phyloP scores from a whole-genome alignment of 2,329 filamentous ascomycete genomes.

The Claviceps sp. region DNA sequence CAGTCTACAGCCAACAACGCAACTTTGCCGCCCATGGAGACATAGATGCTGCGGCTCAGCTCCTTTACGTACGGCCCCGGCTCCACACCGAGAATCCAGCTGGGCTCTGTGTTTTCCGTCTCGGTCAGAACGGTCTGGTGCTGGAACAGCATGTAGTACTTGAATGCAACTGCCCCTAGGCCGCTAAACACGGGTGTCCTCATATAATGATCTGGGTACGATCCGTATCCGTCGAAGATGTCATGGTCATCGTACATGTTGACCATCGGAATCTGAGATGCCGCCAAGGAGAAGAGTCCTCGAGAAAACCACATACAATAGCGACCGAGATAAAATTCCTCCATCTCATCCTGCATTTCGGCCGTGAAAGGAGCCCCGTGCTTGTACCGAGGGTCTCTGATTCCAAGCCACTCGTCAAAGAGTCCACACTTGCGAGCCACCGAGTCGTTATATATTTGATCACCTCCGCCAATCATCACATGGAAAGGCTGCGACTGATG shows the following conservation, averaged over 20 bases:
- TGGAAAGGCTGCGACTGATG: slow-evolving; percentile 91
- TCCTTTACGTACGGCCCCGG: slow-evolving; percentile 88
- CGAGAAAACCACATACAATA: slow-evolving; percentile 96
- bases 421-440: slow-evolving; percentile 60
- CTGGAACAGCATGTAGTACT: slow-evolving; percentile 98
- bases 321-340: slow-evolving; percentile 73
- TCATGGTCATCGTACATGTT: slow-evolving; percentile 98
- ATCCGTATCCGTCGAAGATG: slow-evolving; percentile 83
- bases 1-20: slow-evolving; percentile 81
- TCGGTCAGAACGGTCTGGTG: slow-evolving; percentile 80
- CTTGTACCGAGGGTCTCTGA: slow-evolving; percentile 69
- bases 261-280: slow-evolving; percentile 91
- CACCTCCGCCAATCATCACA: slow-evolving; percentile 93
- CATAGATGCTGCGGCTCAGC: slow-evolving; percentile 70
- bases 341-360: slow-evolving; percentile 79
- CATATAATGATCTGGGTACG: slow-evolving; percentile 88
- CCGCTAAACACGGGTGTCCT: slow-evolving; percentile 79
- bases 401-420: slow-evolving; percentile 75
- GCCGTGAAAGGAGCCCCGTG: slow-evolving; percentile 62
- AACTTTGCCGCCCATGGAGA: slow-evolving; percentile 66
- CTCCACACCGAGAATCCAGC: slow-evolving; percentile 69
- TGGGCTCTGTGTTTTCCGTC: slow-evolving; percentile 71
- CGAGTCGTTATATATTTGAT: slow-evolving; percentile 91
- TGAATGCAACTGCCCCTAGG: slow-evolving; percentile 83
- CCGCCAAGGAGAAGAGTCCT: slow-evolving; percentile 84